A percentile compares a stretch with the other conserved stretches of the same genome.
These are phyloP conservation scores for Gaultheria prostrata DNA, from an alignment of 148 eudicot genomes.

Conservation along the genomic window DNA sequence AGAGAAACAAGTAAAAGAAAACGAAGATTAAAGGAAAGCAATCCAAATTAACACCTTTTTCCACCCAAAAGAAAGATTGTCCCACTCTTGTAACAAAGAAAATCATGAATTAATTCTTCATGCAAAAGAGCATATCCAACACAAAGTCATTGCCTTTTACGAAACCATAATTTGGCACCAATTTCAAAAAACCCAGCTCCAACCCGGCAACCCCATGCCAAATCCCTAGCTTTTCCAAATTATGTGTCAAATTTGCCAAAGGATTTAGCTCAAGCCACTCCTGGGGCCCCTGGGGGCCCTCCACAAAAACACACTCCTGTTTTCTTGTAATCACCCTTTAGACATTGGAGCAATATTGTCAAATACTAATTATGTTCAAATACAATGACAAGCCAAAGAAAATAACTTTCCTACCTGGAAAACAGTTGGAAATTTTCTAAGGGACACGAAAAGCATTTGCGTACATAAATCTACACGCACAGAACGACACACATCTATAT, in stretches of 20 bases:
- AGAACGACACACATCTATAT: background rate
- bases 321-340: background rate
- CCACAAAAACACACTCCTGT: background rate
- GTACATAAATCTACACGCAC: background rate
- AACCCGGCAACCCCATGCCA: background rate
- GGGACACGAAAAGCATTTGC: background rate
- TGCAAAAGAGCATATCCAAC: background rate
- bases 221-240: background rate
- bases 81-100: background rate
- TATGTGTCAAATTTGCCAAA: background rate
- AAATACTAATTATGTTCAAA: background rate
- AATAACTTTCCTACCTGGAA: background rate
- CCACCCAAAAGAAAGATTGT: background rate
- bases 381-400: background rate
- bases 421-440: background rate
- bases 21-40: background rate
- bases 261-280: background rate
- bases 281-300: background rate
- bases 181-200: background rate
- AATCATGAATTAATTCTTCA: background rate
- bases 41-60: background rate
- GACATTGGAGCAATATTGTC: background rate
- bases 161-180: background rate
- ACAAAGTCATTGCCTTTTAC: background rate
- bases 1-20: background rate